Evolutionary conservation across 2,329 filamentous ascomycete species (phyloP), one percentile per base, ranked within the genome.

Genomic region (Xylaria sp.): DNA sequence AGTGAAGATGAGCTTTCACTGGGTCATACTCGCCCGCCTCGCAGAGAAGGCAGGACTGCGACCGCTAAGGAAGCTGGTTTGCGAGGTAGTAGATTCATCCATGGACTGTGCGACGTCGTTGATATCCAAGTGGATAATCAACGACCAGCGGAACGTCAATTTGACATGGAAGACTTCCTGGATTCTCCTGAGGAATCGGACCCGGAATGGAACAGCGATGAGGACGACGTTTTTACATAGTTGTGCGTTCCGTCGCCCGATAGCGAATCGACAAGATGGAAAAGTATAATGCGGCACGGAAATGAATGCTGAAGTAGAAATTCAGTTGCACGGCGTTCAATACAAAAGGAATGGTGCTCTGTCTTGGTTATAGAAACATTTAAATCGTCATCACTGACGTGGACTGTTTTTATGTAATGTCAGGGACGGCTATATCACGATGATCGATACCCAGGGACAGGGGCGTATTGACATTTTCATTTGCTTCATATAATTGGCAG

Each of bases 51-150:
- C 42, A 71, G 47, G 57, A 60, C 59, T 46, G 58, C 23, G 49
- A 69, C 51, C 7, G 40, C 60, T 38, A 68, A 59, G 33, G 67
- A 46, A 25, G 50, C 25, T 15, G 64, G 54, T 17, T 25, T 49
- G 15, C 40, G 60, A 42, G 59, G 65, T 25, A 57, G 70, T 1
- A 55, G 64, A 51, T 82, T 82, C 60, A 77, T 89, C 25, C 91
- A 94, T 64, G 90, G 90, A 1, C 81, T 89, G 67, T 94, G 91
- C 71, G 83, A 88, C 42, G 81, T 87, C 5, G 90, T 94, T 17
- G 85, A 90, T 63, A 83, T 94, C 45, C 80, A 86, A 46, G 88
- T 94, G 67, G 91, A 94, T 75, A 94, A 94, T 73, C 85, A 91
- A 72, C 88, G 92, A 63, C 87, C 88, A 4, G 82, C 83, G 2